Conservation (phyloP, 2,329 filamentous ascomycete genomes). For the Paramyrothecium sp. region DNA sequence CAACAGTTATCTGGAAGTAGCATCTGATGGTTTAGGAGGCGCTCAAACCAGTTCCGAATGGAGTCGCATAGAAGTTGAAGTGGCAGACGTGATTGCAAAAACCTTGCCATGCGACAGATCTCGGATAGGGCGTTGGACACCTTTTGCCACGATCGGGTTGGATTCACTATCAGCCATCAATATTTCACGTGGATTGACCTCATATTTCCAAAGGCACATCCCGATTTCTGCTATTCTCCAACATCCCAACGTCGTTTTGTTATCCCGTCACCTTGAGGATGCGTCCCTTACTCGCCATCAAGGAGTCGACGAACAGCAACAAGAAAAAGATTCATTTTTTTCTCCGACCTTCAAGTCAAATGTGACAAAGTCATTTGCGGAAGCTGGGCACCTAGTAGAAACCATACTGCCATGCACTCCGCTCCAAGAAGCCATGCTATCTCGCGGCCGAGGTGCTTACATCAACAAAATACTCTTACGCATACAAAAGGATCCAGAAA, state of each 20-base stretch:
- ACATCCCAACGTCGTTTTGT: conserved; percentile 61
- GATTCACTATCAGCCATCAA: conserved; percentile 82
- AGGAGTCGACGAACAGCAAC: background rate
- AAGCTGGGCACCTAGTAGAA: conserved; percentile 36
- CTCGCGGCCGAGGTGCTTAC: conserved; percentile 56
- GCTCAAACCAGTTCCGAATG: conserved; percentile 38
- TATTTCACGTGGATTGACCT: conserved; percentile 57
- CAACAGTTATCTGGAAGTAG: conserved; percentile 39
- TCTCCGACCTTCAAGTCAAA: conserved; percentile 17
- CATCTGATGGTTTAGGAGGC: conserved; percentile 21
- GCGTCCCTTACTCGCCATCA: background rate
- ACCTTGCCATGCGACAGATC: conserved; percentile 42
- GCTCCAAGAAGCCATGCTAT: conserved; percentile 84
- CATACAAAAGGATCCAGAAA: conserved; percentile 47
- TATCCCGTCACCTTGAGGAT: conserved; percentile 39
- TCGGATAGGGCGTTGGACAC: conserved; percentile 61
- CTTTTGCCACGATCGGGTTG: conserved; percentile 75
- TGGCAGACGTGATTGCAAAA: conserved; percentile 55
- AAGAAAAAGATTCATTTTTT: conserved; percentile 17
- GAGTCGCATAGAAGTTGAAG: conserved; percentile 51
- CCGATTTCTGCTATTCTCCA: conserved; percentile 70
- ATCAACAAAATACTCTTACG: conserved; percentile 70
- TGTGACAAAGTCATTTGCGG: conserved; percentile 29
- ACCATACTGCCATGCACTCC: conserved; percentile 78
- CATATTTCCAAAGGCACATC: conserved; percentile 43